Conservation (phyloP, 1,284 basidiomycete genomes). For the Sporisorium graminicola region DNA sequence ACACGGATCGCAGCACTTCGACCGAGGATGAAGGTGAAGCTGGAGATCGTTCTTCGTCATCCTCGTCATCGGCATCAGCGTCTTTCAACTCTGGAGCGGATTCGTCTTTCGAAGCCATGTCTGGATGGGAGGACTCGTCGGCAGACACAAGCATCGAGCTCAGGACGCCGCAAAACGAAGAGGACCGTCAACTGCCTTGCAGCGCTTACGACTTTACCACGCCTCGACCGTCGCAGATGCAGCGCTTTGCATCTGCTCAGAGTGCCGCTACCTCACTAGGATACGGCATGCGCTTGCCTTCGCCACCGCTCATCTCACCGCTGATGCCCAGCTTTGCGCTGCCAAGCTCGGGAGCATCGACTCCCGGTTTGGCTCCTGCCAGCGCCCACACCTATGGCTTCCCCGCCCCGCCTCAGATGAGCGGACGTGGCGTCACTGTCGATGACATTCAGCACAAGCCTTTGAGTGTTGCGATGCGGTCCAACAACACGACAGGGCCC, state of each 20-base stretch:
- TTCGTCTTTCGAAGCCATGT: slow-evolving; percentile 43
- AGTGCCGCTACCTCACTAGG: slow-evolving; percentile 11
- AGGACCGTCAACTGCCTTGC: slow-evolving; percentile 31
- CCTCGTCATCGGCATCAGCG: slow-evolving; percentile 19
- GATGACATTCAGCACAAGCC: slow-evolving; percentile 49
- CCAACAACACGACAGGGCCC: background rate
- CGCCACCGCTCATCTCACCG: slow-evolving; percentile 40
- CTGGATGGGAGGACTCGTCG: slow-evolving; percentile 36
- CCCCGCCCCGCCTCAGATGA: slow-evolving; percentile 11
- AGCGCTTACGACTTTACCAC: slow-evolving; percentile 39
- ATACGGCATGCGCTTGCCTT: slow-evolving; percentile 29
- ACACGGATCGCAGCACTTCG: slow-evolving; percentile 3
- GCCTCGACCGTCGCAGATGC: slow-evolving; percentile 40
- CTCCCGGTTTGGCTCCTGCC: slow-evolving; percentile 20
- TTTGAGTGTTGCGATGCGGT: slow-evolving; percentile 6
- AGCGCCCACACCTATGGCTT: slow-evolving; percentile 24
- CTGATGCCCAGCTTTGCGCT: slow-evolving; percentile 43
- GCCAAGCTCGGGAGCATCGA: slow-evolving; percentile 28
- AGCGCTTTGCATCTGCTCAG: slow-evolving; percentile 40
- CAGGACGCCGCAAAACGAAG: slow-evolving; percentile 39
- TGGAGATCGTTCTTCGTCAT: slow-evolving; percentile 30
- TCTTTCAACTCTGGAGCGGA: slow-evolving; percentile 38
- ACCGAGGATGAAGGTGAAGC: slow-evolving; percentile 31
- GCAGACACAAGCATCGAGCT: slow-evolving; percentile 38
- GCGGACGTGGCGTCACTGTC: slow-evolving; percentile 16